A percentile compares a stretch with the other conserved stretches of the same genome.
Evolutionary conservation across 768 basidiomycete genomes (phyloP).

Genomic region (Russula lepida): DNA sequence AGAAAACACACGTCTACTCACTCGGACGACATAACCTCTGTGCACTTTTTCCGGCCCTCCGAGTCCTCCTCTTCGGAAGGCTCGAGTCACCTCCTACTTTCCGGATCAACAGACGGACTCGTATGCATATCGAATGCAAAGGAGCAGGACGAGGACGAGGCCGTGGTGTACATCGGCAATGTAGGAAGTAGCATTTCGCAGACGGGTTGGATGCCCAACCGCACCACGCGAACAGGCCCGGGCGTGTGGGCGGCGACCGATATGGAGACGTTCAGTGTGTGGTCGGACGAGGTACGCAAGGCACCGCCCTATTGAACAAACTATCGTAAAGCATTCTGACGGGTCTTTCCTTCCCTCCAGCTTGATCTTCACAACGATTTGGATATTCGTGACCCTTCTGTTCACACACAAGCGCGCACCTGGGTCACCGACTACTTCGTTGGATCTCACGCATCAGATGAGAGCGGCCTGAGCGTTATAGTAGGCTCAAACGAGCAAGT

Average conservation of each 20-base stretch:
- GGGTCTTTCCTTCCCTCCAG: constrained; percentile 30
- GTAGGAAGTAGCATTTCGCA: constrained; percentile 78
- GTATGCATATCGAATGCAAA: constrained; percentile 60
- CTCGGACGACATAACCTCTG: constrained; percentile 83
- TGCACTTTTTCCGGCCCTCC: constrained; percentile 38
- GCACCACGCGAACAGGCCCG: constrained; percentile 25
- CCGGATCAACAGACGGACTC: constrained; percentile 79
- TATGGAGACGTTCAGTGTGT: constrained; percentile 89
- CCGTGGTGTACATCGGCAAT: constrained; percentile 71
- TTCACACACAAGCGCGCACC: constrained; percentile 46
- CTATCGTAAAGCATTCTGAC: neutral
- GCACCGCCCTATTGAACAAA: too few species aligned
- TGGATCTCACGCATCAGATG: constrained; percentile 34
- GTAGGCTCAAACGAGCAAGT: constrained; percentile 69
- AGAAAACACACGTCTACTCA: constrained; percentile 80
- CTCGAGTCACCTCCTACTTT: constrained; percentile 43
- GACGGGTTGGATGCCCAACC: constrained; percentile 51
- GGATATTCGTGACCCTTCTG: constrained; percentile 58
- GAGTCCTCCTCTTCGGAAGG: neutral
- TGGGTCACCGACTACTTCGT: constrained; percentile 81
- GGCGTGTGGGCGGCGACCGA: constrained; percentile 81
- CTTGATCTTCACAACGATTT: constrained; percentile 48
- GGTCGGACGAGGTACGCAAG: constrained; percentile 47
- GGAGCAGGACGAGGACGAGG: constrained; percentile 85
- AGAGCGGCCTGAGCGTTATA: constrained; percentile 44